Evolutionary conservation across 2,329 filamentous ascomycete genomes (phyloP), one percentile per base, ranked within the genome.

Genomic region (Stachybotrys chartarum): DNA sequence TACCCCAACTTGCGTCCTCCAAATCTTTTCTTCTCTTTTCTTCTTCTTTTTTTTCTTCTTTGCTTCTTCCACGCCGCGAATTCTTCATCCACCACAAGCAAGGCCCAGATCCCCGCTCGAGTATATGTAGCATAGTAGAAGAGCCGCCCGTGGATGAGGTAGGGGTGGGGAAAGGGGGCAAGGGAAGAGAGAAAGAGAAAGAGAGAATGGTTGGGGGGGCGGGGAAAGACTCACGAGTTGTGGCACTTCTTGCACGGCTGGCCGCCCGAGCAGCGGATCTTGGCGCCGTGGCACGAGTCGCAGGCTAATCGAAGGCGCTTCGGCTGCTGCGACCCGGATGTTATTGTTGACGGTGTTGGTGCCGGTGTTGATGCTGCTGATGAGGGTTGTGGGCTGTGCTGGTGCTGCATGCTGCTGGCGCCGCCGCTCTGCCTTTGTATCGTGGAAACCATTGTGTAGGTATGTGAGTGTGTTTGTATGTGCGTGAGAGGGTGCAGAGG

Each of bases 241-340:
- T 51, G 31, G 39, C 52, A 56, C 14, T 49, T 30, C 35, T 42
- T 31, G 51, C 55, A 56, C 30, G 49, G 47, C 49, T 24, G 48
- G 6, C 53, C 55, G 8, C 52, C 52, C 35, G 52, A 46, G 31
- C 52, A 56, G 16, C 55, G 55, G 14, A 56, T 48, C 51, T 56
- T 56, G 32, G 55, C 51, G 30, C 46, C 48, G 48, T 56, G 55
- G 10, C 55, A 56, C 11, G 55, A 44, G 53, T 56, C 55, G 31
- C 55, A 56, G 11, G 55, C 55, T 18, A 51, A 54, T 24, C 55
- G 55, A 16, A 56, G 55, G 16, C 51, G 53, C 51, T 50, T 56
- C 7, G 49, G 49, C 16, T 17, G 24, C 24, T 17, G 14, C n/a
- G 47, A 8, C 4, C n/a, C 14, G 47, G 39, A 8, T 44, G 39